Evolutionary conservation across 2,329 filamentous ascomycete species (phyloP), one percentile per base, ranked within the genome.

Genomic region (Berkeleyomyces rouxiae): DNA sequence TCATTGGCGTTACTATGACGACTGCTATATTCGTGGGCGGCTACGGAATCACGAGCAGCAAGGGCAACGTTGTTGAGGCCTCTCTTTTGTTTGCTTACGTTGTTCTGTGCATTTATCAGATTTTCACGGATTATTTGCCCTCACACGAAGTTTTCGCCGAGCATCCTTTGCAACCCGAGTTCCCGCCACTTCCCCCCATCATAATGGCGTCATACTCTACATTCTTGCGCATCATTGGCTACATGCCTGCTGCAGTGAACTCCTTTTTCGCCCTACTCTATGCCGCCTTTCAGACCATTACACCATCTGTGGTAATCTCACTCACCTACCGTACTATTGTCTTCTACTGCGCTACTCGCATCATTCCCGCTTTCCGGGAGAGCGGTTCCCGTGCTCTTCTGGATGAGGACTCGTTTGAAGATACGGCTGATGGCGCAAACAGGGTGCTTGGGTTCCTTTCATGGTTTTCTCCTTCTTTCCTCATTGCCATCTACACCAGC

Each of bases 151-250:
- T 79, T 40, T 79, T 83, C 39, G 75, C 77, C 2, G 74, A 78
- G 3, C 72, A 77, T 59, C 74, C 76, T 40, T 71, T 75, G 2
- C 87, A 95, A 65, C 84, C 88, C n/a, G 91, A 95, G 36, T 93
- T 97, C 66, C 93, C 93, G 46, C 93, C 93, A n/a, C 79, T 99
- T 51, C 93, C 93, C 11, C 93, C 93, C 0, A 90, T 97, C 67
- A 92, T 99, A 72, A 97, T 97, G 92, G 93, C 92, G 4, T 96
- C 91, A 5, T 97, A 96, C 74, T 92, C 90, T 36, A 96, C 92
- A 0, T 77, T 97, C 51, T 78, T 96, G 57, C 88, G 95, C 68
- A 82, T 91, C 57, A 77, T 97, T 44, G 87, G 88, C 63, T 86
- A 85, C 3, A 78, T 96, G n/a, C 92, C 90, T 2, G 86, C 82